Base-by-base conservation (phyloP, 2,329 filamentous ascomycete genomes). In the Phaeoacremonium minimum region DNA sequence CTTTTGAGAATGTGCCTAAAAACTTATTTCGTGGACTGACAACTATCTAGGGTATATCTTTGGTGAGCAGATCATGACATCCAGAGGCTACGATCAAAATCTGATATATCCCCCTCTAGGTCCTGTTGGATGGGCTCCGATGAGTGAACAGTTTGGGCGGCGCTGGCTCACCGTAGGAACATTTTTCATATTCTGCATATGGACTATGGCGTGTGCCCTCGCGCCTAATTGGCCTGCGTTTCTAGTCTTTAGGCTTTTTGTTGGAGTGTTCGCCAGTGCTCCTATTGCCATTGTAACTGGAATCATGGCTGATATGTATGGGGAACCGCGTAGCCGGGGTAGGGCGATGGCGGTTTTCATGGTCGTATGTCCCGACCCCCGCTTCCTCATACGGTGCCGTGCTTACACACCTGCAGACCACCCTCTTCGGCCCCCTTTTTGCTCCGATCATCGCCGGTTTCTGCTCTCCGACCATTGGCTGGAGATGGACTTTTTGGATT, bases 401-500 rank as follows among this genome's bases (percentile, higher is more conserved):
- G 3, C 12, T 12, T 5, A 4, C 13, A 15, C n/a, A 18, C 15
- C 7, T 13, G 3, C 43, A 76, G 71, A 69, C 71, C 12, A 87
- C 83, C 4, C 71, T 76, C 1, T 77, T 77, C 30, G 83, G 83
- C 1, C 83, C 80, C 1, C 67, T 86, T n/a, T 56, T 81, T 3
- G 77, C 79, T 1, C 83, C 83, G 4, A 74, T 83, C 13, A 68
- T 83, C 15, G 78, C 77, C 1, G 83, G 81, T 8, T 85, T 73
- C 56, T 71, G 76, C 28, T 66, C 75, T 1, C 53, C 66, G 2
- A 68, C 66, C 2, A 69, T 83, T 17, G 74, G 72, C 17, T 87
- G 83, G 83, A 70, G 77, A 29, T 87, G 83, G 83, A 61, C 73
- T 2, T 85, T 85, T 50, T 86, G 82, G 75, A 71, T 87, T 16